Base-by-base conservation (phyloP, 768 basidiomycete genomes). In the Grammothele lineata region DNA sequence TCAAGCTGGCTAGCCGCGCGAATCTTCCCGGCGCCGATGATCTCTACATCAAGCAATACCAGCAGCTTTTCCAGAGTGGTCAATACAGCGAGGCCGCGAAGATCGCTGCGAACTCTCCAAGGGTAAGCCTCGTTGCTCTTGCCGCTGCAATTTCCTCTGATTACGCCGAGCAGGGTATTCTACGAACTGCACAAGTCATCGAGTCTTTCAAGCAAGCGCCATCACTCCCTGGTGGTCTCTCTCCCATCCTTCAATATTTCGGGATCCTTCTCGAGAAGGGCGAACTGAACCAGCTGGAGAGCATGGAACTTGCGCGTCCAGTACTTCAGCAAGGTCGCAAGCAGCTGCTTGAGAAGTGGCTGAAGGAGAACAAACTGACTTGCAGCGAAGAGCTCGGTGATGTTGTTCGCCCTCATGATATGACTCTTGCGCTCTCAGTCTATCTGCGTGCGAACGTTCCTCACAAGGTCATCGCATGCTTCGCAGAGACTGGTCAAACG, bases 301-400 rank as follows among this genome's bases (percentile, higher is more conserved):
- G 92, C 12, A 67, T 99, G 25, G 96, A 99, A 65, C 80, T 99
- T 37, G 96, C 96, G 1, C 82, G 93, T 38, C 96, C 96, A 15
- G 96, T 99, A 7, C 71, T 99, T 37, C 86, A 90, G 56, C 96
- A 99, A 70, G 92, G 92, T 27, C 83, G 92, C 65, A 98, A 99
- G 69, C 92, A 97, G 60, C 72, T 98, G 37, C 73, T 99, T 14
- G 96, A 99, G 73, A 98, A 98, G 61, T 99, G 96, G 96, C 71
- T 99, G 51, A 99, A 99, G 70, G 96, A 99, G 76, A 97, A 96
- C 72, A 99, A 98, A 92, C 83, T 99, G 43, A 94, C 95, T 46
- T 99, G 96, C 71, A 93, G 89, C 57, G 96, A 99, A 68, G 95
- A 99, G 65, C 84, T 99, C 21, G 96, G 96, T 32, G 95, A 99